These are phyloP conservation scores for Colletotrichum musae DNA, from an alignment of 2,329 filamentous ascomycete species.

Conservation along the genomic window DNA sequence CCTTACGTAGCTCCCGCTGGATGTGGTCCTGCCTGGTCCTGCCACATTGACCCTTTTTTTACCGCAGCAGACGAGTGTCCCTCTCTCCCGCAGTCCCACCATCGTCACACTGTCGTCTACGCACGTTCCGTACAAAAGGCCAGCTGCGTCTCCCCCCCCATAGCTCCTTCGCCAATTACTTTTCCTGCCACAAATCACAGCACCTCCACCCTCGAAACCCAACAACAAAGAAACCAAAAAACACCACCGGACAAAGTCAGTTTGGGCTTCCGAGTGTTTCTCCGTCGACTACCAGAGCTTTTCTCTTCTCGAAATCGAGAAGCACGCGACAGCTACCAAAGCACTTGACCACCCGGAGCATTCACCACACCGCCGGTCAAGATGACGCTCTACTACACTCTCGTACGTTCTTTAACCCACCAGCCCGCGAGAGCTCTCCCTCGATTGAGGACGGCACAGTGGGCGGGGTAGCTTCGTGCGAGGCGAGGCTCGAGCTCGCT, in stretches of 20 bases:
- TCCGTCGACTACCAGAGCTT: not conserved
- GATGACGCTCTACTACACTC: conserved; percentile 72
- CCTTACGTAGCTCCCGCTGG: conserved; percentile 19
- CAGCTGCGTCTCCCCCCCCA: conserved; percentile 37
- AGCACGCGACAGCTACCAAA: conserved; percentile 28
- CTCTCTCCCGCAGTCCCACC: conserved; percentile 18
- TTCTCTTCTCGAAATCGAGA: conserved; percentile 6
- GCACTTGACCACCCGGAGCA: conserved; percentile 26
- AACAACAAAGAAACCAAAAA: conserved; percentile 7
- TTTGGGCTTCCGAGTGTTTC: conserved; percentile 38
- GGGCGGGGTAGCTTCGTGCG: conserved; percentile 8
- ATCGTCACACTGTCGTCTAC: conserved; percentile 38
- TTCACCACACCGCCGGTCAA: conserved; percentile 48
- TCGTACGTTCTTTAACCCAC: conserved; percentile 56
- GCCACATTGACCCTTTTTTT: conserved; percentile 35
- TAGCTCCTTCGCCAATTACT: not conserved
- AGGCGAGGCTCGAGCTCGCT: conserved; percentile 5
- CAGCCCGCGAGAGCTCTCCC: not conserved
- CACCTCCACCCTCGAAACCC: not conserved
- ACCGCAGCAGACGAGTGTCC: not conserved
- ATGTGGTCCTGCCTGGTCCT: conserved; percentile 4
- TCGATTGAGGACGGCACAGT: conserved; percentile 11
- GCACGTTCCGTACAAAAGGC: conserved; percentile 39
- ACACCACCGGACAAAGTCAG: conserved; percentile 38
- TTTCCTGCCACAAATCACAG: conserved; percentile 33